A percentile compares a stretch with the other conserved stretches of the same genome.
phyloP scores from a whole-genome alignment of 805 yeast species.

The Sugiyamaella mastotermitis region DNA sequence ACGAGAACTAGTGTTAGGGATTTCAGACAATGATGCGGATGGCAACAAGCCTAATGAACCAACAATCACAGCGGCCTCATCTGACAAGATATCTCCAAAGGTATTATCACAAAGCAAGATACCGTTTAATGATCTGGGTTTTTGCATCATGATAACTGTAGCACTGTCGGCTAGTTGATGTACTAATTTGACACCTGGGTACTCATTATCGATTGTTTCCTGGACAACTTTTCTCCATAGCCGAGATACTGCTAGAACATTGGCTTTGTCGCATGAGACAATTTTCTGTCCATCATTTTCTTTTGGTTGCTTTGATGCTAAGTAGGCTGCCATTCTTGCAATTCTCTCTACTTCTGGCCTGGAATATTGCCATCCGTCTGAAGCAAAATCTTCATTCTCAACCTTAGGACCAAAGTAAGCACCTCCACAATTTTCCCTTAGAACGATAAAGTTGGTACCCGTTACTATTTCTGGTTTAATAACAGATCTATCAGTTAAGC shows the following conservation, averaged over 20 bases:
- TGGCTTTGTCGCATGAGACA: slow-evolving; percentile 93
- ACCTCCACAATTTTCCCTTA: slow-evolving; percentile 91
- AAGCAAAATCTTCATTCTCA: slow-evolving; percentile 73
- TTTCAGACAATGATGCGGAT: slow-evolving; percentile 88
- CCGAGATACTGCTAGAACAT: slow-evolving; percentile 89
- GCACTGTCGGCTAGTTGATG: slow-evolving; percentile 98
- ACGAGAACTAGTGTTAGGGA: slow-evolving; percentile 79
- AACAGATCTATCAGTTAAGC: slow-evolving; percentile 74
- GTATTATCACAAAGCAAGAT: slow-evolving; percentile 84
- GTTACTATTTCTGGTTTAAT: slow-evolving; percentile 69
- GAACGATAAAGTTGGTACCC: slow-evolving; percentile 83
- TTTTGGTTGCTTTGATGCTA: slow-evolving; percentile 50
- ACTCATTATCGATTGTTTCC: slow-evolving; percentile 71
- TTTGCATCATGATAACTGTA: slow-evolving; percentile 90
- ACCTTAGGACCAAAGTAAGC: slow-evolving; percentile 92
- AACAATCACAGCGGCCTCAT: slow-evolving; percentile 94
- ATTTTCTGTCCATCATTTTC: slow-evolving; percentile 77
- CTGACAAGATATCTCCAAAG: slow-evolving; percentile 96
- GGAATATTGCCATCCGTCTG: slow-evolving; percentile 86
- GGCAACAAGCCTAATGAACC: slow-evolving; percentile 94
- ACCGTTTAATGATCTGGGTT: slow-evolving; percentile 86
- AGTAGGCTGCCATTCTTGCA: slow-evolving; percentile 92
- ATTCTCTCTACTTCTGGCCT: slow-evolving; percentile 88
- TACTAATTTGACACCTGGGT: slow-evolving; percentile 72
- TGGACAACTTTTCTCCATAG: slow-evolving; percentile 91